Percentiles rank a stretch among this genome's conserved stretches.
These are phyloP conservation scores for Brettanomyces naardenensis DNA, from an alignment of 805 yeast species.

Conservation along the genomic window DNA sequence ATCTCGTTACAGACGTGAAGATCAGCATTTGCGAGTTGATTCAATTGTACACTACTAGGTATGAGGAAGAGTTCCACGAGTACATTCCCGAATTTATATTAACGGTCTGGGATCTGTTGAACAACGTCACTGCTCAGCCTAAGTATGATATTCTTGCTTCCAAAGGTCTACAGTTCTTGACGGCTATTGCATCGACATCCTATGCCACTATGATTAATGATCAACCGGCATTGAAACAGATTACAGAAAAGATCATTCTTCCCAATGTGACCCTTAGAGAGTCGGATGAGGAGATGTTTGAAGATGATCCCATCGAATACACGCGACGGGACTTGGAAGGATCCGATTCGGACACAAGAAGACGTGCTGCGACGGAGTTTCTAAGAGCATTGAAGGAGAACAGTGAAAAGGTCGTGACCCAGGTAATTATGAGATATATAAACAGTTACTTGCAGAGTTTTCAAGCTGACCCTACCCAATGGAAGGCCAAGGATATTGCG, in stretches of 20 bases:
- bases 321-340: constrained; percentile 94
- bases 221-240: constrained; percentile 58
- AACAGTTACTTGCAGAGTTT: constrained; percentile 53
- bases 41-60: constrained; percentile 80
- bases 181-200: constrained; percentile 66
- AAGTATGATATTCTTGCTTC: constrained; percentile 83
- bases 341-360: constrained; percentile 84
- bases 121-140: constrained; percentile 55
- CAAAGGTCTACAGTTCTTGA: constrained; percentile 70
- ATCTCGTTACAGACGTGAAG: constrained; percentile 62
- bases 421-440: constrained; percentile 66
- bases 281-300: constrained; percentile 85
- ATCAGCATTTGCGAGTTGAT: constrained; percentile 79
- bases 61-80: constrained; percentile 85
- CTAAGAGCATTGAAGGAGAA: constrained; percentile 77
- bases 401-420: constrained; percentile 67
- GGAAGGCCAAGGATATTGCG: constrained; percentile 87
- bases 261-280: constrained; percentile 86
- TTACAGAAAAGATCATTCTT: constrained; percentile 74
- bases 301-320: constrained; percentile 93
- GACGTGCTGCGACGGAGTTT: constrained; percentile 90
- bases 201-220: constrained; percentile 57
- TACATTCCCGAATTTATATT: constrained; percentile 72
- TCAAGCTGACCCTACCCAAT: constrained; percentile 38
- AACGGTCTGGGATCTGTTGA: constrained; percentile 72